These are phyloP conservation scores for Neopestalotiopsis clavispora DNA, from an alignment of 2,329 filamentous ascomycete species.

Conservation along the genomic window DNA sequence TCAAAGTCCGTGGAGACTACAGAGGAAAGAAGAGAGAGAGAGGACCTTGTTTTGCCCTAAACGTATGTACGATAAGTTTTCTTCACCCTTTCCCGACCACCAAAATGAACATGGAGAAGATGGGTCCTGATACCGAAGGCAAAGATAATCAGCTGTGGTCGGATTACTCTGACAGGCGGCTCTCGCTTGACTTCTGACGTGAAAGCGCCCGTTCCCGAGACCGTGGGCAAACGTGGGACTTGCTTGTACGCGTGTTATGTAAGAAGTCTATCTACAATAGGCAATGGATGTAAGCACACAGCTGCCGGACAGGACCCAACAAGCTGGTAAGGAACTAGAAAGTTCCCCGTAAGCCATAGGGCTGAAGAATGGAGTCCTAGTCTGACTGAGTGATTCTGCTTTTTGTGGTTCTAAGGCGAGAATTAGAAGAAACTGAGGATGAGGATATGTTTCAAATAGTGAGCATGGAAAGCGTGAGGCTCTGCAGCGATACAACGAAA, in stretches of 20 bases:
- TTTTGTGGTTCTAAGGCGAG: neutral
- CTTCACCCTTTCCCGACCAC: neutral
- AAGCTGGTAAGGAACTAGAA: neutral
- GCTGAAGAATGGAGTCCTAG: neutral
- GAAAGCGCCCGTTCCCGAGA: neutral
- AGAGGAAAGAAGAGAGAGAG: no score
- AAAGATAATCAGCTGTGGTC: neutral
- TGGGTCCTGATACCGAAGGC: neutral
- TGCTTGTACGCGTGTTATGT: slow-evolving; percentile 2
- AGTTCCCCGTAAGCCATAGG: neutral
- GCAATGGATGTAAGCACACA: neutral
- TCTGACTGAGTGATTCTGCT: neutral
- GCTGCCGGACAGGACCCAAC: neutral
- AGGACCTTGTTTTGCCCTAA: no score
- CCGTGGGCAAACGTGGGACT: neutral
- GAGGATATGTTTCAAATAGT: neutral
- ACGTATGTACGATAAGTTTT: no score
- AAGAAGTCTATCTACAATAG: slow-evolving; percentile 17
- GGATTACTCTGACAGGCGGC: slow-evolving; percentile 8
- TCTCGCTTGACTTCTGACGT: neutral
- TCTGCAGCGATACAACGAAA: no score
- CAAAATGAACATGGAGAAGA: neutral
- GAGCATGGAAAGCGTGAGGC: no score
- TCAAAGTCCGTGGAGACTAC: no score
- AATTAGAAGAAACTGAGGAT: neutral